Evolutionary conservation across 306 rosid genomes (phyloP).

Genomic region (Corylus avellana): DNA sequence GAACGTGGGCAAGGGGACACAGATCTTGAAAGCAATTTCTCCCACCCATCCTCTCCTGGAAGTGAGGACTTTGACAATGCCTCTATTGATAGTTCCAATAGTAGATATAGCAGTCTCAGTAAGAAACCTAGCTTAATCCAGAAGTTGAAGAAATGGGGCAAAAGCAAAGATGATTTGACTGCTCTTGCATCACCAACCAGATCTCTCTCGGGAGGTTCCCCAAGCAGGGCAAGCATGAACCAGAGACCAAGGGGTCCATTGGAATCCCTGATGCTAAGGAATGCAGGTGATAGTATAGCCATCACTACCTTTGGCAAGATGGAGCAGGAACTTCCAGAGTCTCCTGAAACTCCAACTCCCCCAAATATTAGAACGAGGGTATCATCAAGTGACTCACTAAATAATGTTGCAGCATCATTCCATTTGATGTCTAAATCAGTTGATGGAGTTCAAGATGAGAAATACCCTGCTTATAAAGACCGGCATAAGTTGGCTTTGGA

Average conservation of each 20-base stretch:
- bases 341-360: constrained; percentile 65
- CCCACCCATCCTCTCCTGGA: constrained; percentile 98
- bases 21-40: constrained; percentile 89
- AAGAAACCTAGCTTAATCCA: constrained; percentile 80
- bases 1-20: constrained; percentile 98
- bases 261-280: constrained; percentile 83
- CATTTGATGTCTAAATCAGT: constrained; percentile 95
- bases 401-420: constrained; percentile 79
- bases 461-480: constrained; percentile 89
- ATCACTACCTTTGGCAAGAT: constrained; percentile 78
- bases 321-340: constrained; percentile 57
- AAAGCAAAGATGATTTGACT: constrained; percentile 73
- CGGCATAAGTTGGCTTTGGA: constrained; percentile 90
- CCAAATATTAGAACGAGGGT: constrained; percentile 50
- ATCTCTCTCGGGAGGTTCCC: constrained; percentile 72
- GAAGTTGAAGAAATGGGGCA: constrained; percentile 88
- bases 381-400: constrained; percentile 56
- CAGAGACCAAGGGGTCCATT: constrained; percentile 70
- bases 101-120: constrained; percentile 67
- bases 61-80: constrained; percentile 95
- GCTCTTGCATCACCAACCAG: constrained; percentile 63
- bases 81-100: constrained; percentile 74
- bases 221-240: constrained; percentile 68
- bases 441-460: constrained; percentile 73
- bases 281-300: constrained; percentile 69